Percentiles rank a stretch among this genome's conserved stretches.
Evolutionary conservation across 164 flowering plant species (phyloP).

Genomic region (Tinospora cordifolia): DNA sequence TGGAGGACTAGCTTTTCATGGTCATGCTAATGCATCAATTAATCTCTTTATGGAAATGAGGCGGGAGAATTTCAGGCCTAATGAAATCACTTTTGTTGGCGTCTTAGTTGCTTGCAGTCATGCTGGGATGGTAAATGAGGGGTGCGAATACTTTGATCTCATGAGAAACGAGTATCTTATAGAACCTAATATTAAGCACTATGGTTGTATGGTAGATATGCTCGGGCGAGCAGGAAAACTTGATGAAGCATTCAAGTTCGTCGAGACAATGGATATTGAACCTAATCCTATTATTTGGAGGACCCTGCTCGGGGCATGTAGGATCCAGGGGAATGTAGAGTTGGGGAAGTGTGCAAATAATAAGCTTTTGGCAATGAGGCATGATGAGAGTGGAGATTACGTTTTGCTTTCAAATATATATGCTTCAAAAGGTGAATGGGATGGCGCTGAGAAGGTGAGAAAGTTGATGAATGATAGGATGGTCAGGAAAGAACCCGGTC

Average conservation of each 20-base stretch:
- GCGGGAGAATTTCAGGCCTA: conserved; percentile 32
- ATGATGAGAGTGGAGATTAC: conserved; percentile 58
- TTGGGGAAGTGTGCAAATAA: conserved; percentile 48
- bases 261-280: conserved; percentile 42
- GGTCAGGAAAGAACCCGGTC: conserved; percentile 44
- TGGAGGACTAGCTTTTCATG: conserved; percentile 55
- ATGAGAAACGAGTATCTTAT: conserved; percentile 42
- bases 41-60: conserved; percentile 39
- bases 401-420: conserved; percentile 57
- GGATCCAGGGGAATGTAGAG: conserved; percentile 53
- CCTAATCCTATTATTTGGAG: conserved; percentile 67
- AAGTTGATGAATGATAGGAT: conserved; percentile 58
- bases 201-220: conserved; percentile 72
- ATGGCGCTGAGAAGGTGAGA: conserved; percentile 50
- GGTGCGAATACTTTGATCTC: conserved; percentile 40
- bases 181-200: conserved; percentile 58
- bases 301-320: conserved; percentile 67
- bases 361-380: conserved; percentile 36
- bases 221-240: conserved; percentile 58
- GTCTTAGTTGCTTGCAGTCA: conserved; percentile 61
- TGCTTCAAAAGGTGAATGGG: conserved; percentile 62
- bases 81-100: conserved; percentile 59
- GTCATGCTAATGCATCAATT: conserved; percentile 43
- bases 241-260: conserved; percentile 51
- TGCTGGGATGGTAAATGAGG: conserved; percentile 59